Evolutionary conservation across 2,329 filamentous ascomycete genomes (phyloP), one percentile per base, ranked within the genome.

Genomic region (Colletotrichum magnum): DNA sequence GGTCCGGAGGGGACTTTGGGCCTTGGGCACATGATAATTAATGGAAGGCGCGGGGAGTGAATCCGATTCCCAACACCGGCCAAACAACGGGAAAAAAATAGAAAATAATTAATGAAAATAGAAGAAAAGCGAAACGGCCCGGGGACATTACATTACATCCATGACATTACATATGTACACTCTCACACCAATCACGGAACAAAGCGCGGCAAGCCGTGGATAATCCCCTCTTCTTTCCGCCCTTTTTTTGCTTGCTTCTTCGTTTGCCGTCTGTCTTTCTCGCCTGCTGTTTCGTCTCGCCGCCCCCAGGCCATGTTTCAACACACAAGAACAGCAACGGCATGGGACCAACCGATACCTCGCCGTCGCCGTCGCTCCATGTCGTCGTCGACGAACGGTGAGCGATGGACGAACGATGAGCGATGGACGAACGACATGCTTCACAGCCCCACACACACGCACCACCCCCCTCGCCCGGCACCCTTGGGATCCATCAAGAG

Each of bases 171-270:
- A 18, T 18, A 18, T 18, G 18, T 10, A 9, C 32, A 36, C 32
- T 36, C 32, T 36, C 32, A 36, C 32, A 36, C 32, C 32, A 36
- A 36, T 36, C 32, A 10, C 32, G 32, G 32, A 2, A 58, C 36
- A 53, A 21, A 16, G 21, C 41, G 45, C 32, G 18, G n/a, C 43
- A 56, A 51, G 28, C 24, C 58, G 52, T 36, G 18, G 10, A 24
- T 26, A 9, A 24, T 26, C 16, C 26, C 26, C 47, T 21, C 39
- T 15, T 47, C 41, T 56, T 52, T 7, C 45, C 48, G 62, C 53
- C 51, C 21, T 18, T 24, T 24, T 24, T 24, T 50, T 61, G 58
- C 58, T 60, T 67, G 51, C 60, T 68, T 58, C 60, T 65, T 57
- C 57, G 28, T 32, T 24, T 58, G 48, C 57, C 56, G 43, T 58